Conservation (phyloP, 106 monocot species). For the Apostasia ramifera region DNA sequence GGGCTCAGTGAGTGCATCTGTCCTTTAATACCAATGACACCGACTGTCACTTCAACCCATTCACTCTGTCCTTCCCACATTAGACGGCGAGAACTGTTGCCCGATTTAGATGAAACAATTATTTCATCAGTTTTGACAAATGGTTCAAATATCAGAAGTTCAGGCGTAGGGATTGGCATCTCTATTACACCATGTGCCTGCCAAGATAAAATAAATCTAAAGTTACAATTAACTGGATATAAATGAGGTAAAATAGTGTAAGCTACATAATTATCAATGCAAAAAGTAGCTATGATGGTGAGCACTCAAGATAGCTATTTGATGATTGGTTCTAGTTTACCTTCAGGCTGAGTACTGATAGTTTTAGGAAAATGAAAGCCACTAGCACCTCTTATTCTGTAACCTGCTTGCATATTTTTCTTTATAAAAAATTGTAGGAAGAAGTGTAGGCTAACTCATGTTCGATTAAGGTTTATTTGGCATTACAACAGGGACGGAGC, state of each 20-base stretch:
- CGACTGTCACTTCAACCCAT: conserved; percentile 94
- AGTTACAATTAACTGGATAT: background rate
- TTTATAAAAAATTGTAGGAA: background rate
- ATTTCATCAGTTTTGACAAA: conserved; percentile 92
- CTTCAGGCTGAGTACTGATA: no score
- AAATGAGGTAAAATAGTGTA: no score
- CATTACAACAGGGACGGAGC: background rate
- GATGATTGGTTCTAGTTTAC: background rate
- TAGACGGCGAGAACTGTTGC: conserved; percentile 30
- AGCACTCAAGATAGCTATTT: background rate
- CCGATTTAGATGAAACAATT: conserved; percentile 53
- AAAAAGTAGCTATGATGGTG: background rate
- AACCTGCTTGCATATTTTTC: background rate
- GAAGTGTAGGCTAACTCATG: no score
- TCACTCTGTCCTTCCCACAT: conserved; percentile 57
- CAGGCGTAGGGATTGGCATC: conserved; percentile 74
- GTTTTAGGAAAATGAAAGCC: no score
- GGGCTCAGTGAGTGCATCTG: conserved; percentile 73
- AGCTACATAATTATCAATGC: background rate
- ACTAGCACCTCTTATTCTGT: background rate
- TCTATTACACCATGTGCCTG: conserved; percentile 93
- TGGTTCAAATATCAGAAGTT: conserved; percentile 71
- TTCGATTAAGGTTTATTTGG: no score
- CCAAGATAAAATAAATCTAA: conserved; percentile 4
- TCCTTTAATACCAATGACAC: conserved; percentile 64